phyloP scores from a whole-genome alignment of 352 stramenopile genomes.

The Phytophthora ramorum region DNA sequence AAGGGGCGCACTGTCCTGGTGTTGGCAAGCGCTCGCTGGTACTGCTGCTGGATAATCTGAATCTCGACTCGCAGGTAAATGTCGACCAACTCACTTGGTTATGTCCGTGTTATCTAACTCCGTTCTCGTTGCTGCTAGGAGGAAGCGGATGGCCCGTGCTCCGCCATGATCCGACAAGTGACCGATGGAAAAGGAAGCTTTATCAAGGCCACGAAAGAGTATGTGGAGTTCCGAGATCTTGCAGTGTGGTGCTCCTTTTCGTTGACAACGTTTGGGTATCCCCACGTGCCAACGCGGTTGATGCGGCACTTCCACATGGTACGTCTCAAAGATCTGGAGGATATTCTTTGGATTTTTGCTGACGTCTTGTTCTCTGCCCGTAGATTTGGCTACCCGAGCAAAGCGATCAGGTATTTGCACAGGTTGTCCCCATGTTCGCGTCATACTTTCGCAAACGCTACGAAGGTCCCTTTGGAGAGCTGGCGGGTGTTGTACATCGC shows the following conservation, averaged over 20 bases:
- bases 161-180: slow-evolving; percentile 70
- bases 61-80: slow-evolving; percentile 56
- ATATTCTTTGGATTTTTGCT: background rate
- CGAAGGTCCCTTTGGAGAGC: slow-evolving; percentile 24
- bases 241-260: slow-evolving; percentile 58
- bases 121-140: slow-evolving; percentile 12
- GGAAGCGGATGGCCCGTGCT: slow-evolving; percentile 31
- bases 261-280: slow-evolving; percentile 50
- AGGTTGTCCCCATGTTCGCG: slow-evolving; percentile 52
- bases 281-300: slow-evolving; percentile 45
- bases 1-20: slow-evolving; percentile 60
- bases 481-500: slow-evolving; percentile 26
- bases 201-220: slow-evolving; percentile 57
- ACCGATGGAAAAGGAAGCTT: slow-evolving; percentile 65
- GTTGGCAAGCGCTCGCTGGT: slow-evolving; percentile 53
- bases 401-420: slow-evolving; percentile 43
- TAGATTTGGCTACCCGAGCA: slow-evolving; percentile 59
- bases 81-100: background rate
- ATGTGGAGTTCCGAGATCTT: slow-evolving; percentile 63
- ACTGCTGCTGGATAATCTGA: slow-evolving; percentile 66
- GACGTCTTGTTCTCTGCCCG: background rate
- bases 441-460: slow-evolving; percentile 44
- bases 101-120: background rate
- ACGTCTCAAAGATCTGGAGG: background rate
- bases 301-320: slow-evolving; percentile 76